Conservation (phyloP, 371 early-diverging fungal genomes). For the Parasitella parasitica region DNA sequence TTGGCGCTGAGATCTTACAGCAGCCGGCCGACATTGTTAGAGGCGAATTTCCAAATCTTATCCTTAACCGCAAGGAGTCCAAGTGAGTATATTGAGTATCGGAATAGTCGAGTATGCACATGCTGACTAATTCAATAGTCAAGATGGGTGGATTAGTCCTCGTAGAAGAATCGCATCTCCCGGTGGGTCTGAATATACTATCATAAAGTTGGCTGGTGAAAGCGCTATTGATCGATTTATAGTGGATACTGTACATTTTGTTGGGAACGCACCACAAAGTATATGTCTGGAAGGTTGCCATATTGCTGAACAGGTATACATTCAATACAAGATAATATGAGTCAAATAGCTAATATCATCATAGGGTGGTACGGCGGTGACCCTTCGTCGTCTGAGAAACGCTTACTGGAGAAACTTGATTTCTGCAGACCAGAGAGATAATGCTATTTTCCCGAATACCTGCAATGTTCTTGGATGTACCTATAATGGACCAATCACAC, state of each 20-base stretch:
- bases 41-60: not conserved
- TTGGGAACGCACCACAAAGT: not conserved
- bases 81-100: not conserved
- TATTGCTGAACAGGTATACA: not conserved
- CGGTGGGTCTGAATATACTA: not conserved
- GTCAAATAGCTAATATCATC: not conserved
- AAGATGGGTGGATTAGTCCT: conserved; percentile 7
- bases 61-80: not conserved
- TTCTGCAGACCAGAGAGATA: not conserved
- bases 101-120: not conserved
- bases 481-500: not conserved
- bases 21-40: not conserved
- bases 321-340: not conserved
- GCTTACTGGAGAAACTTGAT: not conserved
- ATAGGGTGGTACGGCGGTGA: not conserved
- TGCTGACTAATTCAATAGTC: not conserved
- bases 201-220: not conserved
- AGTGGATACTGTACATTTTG: conserved; percentile 4
- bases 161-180: not conserved
- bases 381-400: too few relatives aligned
- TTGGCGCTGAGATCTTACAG: not conserved
- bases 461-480: not conserved
- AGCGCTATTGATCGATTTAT: not conserved
- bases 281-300: not conserved
- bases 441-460: not conserved